Conservation (phyloP, 176 grass and related monocot species). For the Olyra latifolia region DNA sequence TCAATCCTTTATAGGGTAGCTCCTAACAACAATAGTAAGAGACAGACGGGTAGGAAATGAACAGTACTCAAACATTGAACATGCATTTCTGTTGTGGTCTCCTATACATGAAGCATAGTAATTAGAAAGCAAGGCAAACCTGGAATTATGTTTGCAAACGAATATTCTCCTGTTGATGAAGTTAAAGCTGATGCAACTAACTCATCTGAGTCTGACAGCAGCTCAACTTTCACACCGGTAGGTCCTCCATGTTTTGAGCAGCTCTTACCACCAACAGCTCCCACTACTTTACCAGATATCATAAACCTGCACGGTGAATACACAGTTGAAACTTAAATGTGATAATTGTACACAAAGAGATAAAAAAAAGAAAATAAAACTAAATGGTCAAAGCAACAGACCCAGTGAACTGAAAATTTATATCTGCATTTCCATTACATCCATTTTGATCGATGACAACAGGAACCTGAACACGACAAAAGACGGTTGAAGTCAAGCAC, state of each 20-base stretch:
- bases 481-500: not conserved
- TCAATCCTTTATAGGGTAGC: constrained; percentile 3
- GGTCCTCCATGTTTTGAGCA: constrained; percentile 81
- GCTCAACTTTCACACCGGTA: constrained; percentile 85
- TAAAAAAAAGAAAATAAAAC: not conserved
- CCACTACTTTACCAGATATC: constrained; percentile 74
- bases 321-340: constrained; percentile 29
- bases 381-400: constrained; percentile 40
- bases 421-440: constrained; percentile 87
- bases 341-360: not conserved
- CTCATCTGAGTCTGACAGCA: constrained; percentile 63
- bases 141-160: constrained; percentile 84
- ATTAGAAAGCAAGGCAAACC: constrained; percentile 47
- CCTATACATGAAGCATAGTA: constrained; percentile 23
- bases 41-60: not conserved
- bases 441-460: constrained; percentile 68
- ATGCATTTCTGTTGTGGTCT: not conserved
- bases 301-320: constrained; percentile 58
- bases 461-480: constrained; percentile 56
- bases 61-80: not conserved
- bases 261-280: constrained; percentile 67
- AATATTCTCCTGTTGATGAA: constrained; percentile 70
- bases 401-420: constrained; percentile 97
- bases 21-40: not conserved
- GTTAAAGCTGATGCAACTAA: constrained; percentile 70